Evolutionary conservation across 495 filamentous ascomycete genomes (phyloP), one percentile per base, ranked within the genome.

Genomic region (Hypomontagnella monticulosa): DNA sequence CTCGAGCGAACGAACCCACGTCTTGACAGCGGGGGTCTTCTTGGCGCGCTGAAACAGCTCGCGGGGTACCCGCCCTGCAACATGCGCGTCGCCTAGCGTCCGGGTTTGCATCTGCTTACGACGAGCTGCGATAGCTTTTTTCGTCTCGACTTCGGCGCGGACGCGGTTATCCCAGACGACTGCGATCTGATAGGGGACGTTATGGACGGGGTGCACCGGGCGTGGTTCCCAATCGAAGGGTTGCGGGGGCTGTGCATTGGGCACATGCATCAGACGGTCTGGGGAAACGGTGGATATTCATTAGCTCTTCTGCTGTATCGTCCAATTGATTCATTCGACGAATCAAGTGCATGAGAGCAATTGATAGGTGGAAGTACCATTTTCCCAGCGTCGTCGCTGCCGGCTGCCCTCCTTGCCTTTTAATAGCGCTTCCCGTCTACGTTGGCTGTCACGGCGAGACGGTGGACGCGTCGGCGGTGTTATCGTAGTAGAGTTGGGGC

Each of bases 321-420:
- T 34, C 50, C 46, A 38, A 40, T 8, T 1, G 38, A 42, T 7
- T 15, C 32, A 20, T 20, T 34, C 15, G 38, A 27, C 23, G 11
- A 40, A 23, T 36, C 14, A 20, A 34, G 19, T 66, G 34, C 30
- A 46, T 20, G 19, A 18, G 15, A 8, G 18, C 34, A 4, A 14
- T 32, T 23, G 14, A 34, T 27, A 23, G 36, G 49, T 51, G 44
- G 14, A 58, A 52, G 27, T 84, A 97, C 93, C 93, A 75, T 99
- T 99, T 80, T 99, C 95, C 93, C 93, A 97, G 38, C 93, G 84
- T 71, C 92, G 89, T 44, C 95, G 83, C 55, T 93, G 87, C 41
- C 94, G 84, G 61, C 87, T 93, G n/a, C 95, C 95, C 71, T 97
- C 92, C 66, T 93, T 96, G 47, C 94, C 95, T 77, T 91, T 94